A percentile compares a stretch with the other conserved stretches of the same genome.
These are phyloP conservation scores for Penicillium hordei DNA, from an alignment of 2,329 filamentous ascomycete species.

Conservation along the genomic window DNA sequence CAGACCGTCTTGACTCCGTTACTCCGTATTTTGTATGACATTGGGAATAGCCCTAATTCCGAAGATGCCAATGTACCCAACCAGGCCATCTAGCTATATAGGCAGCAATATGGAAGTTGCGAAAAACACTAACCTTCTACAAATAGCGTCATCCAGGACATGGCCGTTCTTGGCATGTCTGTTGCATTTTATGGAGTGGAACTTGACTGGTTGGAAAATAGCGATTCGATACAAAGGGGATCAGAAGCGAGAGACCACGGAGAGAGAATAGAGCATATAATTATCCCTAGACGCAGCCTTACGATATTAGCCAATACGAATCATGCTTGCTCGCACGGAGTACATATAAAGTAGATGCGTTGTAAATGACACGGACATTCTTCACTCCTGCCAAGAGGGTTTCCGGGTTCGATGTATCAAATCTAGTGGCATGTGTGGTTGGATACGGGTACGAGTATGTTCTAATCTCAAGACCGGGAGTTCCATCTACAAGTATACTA, in stretches of 20 bases:
- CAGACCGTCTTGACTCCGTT: background rate
- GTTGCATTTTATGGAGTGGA: background rate
- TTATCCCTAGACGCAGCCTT: background rate
- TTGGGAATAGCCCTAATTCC: background rate
- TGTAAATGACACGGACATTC: background rate
- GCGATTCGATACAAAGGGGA: background rate
- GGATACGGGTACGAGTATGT: background rate
- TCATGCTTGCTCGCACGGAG: background rate
- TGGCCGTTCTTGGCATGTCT: background rate
- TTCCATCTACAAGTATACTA: background rate
- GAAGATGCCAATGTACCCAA: background rate
- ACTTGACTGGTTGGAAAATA: background rate
- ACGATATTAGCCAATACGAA: background rate
- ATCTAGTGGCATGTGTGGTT: background rate
- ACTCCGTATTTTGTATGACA: background rate
- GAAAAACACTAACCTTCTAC: background rate
- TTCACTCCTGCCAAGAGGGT: constrained; percentile 3
- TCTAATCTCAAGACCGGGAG: background rate
- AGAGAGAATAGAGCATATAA: background rate
- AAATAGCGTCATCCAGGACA: background rate
- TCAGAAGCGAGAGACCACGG: background rate
- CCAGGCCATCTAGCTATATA: background rate
- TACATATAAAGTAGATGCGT: background rate
- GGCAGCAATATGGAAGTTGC: background rate
- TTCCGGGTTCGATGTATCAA: background rate